Conservation (phyloP, 2,329 filamentous ascomycete species). For the Hymenoscyphus fructigenus region DNA sequence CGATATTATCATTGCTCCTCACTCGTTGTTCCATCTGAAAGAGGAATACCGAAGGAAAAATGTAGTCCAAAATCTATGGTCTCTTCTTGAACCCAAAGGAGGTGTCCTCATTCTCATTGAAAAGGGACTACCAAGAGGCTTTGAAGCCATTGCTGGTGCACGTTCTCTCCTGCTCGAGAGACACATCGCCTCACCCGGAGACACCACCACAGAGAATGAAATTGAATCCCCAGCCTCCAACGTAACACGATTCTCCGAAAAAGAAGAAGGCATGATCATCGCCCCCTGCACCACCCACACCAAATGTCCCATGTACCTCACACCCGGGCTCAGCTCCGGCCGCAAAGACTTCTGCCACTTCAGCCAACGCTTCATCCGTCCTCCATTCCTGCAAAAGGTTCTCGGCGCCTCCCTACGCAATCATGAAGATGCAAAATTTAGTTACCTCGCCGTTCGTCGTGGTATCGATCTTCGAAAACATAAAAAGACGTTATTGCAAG, state of each 20-base stretch:
- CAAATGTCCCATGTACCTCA: slow-evolving; percentile 83
- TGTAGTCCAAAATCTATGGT: slow-evolving; percentile 86
- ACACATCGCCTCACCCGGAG: slow-evolving; percentile 65
- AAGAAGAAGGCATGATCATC: slow-evolving; percentile 63
- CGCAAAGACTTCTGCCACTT: slow-evolving; percentile 93
- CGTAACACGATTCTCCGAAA: slow-evolving; percentile 37
- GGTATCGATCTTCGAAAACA: slow-evolving; percentile 56
- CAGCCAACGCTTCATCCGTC: slow-evolving; percentile 82
- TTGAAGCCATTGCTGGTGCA: slow-evolving; percentile 86
- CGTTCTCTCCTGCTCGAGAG: slow-evolving; percentile 75
- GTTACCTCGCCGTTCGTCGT: slow-evolving; percentile 81
- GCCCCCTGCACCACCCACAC: slow-evolving; percentile 86
- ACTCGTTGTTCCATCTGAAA: slow-evolving; percentile 73
- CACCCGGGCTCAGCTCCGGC: slow-evolving; percentile 66
- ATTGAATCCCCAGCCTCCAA: slow-evolving; percentile 30
- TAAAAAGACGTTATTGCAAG: slow-evolving; percentile 45
- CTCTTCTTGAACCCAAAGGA: slow-evolving; percentile 76
- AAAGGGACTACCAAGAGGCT: slow-evolving; percentile 87
- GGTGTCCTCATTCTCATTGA: slow-evolving; percentile 86
- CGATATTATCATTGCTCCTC: slow-evolving; percentile 87
- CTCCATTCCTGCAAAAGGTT: slow-evolving; percentile 76
- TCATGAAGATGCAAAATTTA: slow-evolving; percentile 88
- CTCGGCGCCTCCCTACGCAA: slow-evolving; percentile 69
- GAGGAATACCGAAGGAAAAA: slow-evolving; percentile 76
- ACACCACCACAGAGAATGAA: slow-evolving; percentile 41